Base-by-base conservation (phyloP, 352 stramenopile species). In the Pythium volutum region DNA sequence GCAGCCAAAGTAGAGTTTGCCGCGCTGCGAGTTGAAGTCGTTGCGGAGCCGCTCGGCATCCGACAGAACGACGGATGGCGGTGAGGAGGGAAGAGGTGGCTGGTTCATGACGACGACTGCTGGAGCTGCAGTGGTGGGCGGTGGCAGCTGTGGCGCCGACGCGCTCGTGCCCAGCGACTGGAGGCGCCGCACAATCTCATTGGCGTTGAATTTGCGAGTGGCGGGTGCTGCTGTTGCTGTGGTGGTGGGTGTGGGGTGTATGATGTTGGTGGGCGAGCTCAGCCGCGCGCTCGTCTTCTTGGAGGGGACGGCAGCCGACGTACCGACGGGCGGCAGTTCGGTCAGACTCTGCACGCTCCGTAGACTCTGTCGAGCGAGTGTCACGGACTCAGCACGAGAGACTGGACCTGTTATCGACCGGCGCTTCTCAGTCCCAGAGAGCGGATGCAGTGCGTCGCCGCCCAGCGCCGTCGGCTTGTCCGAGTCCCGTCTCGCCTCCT, bases 31-130 rank as follows among this genome's bases (percentile, higher is more conserved):
- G 59, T 87, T 88, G 53, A 90, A 88, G 57, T 80, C 80, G 58
- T 88, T 88, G n/a, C 72, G 76, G 39, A 90, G 62, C 22, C 83
- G 81, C 34, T 90, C 77, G 1, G 80, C 76, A 15, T 89, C 80
- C 31, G 56, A 52, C 7, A 57, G 62, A 42, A 20, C 50, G 3
- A 29, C 20, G 29, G 47, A 16, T 34, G 39, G 34, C 11, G 4
- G 22, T 7, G 50, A 22, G 16, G 29, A 15, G 3, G 29, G 59
- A 22, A 65, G 61, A 3, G 57, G 45, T 2, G 55, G 48, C 2
- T 25, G 8, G n/a, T 27, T 48, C 5, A 7, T 2, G 8, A 8
- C 10, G 12, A n/a, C 7, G 7, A 27, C 10, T 25, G 42, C 18
- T 48, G 6, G n/a, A 14, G n/a, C 8, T 16, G 42, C 7, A 18